Conservation (phyloP, 192 early-diverging fungal species). For the Mortierella claussenii region DNA sequence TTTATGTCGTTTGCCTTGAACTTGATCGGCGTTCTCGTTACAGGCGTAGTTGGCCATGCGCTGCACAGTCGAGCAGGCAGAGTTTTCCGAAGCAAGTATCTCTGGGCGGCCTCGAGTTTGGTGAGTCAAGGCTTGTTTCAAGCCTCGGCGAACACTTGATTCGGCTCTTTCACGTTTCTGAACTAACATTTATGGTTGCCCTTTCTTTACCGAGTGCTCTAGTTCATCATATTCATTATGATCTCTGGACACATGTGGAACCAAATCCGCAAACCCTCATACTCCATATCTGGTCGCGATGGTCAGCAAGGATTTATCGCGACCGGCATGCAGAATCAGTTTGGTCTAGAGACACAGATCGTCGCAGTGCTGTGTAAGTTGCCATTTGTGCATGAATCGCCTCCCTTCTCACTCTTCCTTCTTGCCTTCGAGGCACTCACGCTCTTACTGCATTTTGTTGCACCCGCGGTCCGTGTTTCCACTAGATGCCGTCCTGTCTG, state of each 20-base stretch:
- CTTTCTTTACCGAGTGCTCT: neutral
- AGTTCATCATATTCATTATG: conserved; percentile 74
- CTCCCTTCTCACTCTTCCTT: too few species aligned
- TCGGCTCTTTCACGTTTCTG: too few species aligned
- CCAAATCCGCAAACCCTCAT: conserved; percentile 78
- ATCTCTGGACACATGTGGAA: conserved; percentile 90
- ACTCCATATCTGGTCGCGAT: conserved; percentile 67
- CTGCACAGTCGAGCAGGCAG: conserved; percentile 56
- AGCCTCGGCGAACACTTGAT: too few species aligned
- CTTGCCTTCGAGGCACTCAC: too few species aligned
- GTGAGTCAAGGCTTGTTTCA: too few species aligned
- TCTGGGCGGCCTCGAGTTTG: conserved; percentile 65
- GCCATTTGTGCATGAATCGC: too few species aligned
- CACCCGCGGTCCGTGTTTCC: neutral
- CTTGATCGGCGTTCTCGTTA: conserved; percentile 44
- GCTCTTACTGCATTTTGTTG: neutral
- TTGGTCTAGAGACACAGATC: conserved; percentile 77
- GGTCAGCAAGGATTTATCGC: conserved; percentile 71
- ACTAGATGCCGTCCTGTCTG: conserved; percentile 69
- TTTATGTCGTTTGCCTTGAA: conserved; percentile 56
- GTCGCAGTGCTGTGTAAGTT: conserved; percentile 76
- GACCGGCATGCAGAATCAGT: conserved; percentile 73
- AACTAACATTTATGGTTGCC: too few species aligned
- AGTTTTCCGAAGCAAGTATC: conserved; percentile 63
- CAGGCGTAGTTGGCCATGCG: conserved; percentile 44